These are phyloP conservation scores for Chenopodium berlandieri DNA, from an alignment of 148 eudicot genomes.

Conservation along the genomic window DNA sequence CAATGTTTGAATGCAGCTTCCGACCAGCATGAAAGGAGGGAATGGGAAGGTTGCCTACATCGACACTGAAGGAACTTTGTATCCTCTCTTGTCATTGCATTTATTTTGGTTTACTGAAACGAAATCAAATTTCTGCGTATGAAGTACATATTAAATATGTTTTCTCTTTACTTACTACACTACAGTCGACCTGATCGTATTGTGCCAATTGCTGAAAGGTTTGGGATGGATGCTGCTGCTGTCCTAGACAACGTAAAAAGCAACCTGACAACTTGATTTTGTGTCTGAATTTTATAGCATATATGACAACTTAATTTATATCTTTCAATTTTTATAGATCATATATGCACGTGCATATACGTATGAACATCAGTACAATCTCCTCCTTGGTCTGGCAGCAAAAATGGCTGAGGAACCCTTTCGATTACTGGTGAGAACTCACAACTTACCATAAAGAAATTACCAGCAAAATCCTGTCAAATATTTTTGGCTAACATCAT, in stretches of 20 bases:
- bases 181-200: conserved; percentile 91
- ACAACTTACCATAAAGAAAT: neutral
- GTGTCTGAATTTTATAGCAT: neutral
- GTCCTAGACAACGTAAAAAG: conserved; percentile 84
- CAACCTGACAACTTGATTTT: neutral
- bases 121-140: neutral
- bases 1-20: conserved; percentile 55
- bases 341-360: conserved; percentile 99
- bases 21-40: conserved; percentile 83
- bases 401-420: conserved; percentile 99
- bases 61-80: conserved; percentile 99
- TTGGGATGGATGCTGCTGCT: conserved; percentile 98
- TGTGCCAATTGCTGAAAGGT: conserved; percentile 95
- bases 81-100: conserved; percentile 42
- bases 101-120: conserved; percentile 4
- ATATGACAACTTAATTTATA: neutral
- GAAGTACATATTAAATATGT: neutral
- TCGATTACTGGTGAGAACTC: conserved; percentile 65
- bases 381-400: conserved; percentile 94
- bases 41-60: conserved; percentile 97
- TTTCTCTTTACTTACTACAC: conserved; percentile 35
- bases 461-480: neutral
- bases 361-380: conserved; percentile 95
- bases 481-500: conserved; percentile 17
- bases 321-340: conserved; percentile 45